Percentiles rank a stretch among this genome's conserved stretches.
Evolutionary conservation across 2,329 filamentous ascomycete genomes (phyloP).

Genomic region (Curvularia hawaiiensis): DNA sequence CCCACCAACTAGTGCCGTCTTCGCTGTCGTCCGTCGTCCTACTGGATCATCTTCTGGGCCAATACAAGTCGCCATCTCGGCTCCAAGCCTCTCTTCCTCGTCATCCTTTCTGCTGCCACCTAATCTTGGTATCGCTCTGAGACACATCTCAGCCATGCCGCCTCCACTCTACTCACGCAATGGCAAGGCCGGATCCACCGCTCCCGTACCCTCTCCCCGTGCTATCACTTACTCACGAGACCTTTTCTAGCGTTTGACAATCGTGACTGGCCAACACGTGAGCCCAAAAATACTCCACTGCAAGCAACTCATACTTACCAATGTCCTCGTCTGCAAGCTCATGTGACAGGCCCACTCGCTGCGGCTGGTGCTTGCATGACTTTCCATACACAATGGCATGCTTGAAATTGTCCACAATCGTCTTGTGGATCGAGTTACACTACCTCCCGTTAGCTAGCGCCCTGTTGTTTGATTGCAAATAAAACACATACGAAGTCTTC

Average conservation of each 20-base stretch:
- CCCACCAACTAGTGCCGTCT: conserved; percentile 36
- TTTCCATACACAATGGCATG: conserved; percentile 95
- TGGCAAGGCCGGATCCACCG: conserved; percentile 24
- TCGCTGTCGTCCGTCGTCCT: conserved; percentile 40
- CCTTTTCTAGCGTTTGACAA: conserved; percentile 48
- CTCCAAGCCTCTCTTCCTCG: conserved; percentile 37
- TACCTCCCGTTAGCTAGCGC: conserved; percentile 57
- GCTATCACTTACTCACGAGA: conserved; percentile 15
- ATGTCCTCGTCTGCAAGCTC: conserved; percentile 97
- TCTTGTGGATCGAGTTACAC: conserved; percentile 98
- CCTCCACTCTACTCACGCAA: conserved; percentile 33
- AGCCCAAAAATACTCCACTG: conserved; percentile 25
- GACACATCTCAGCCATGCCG: conserved; percentile 39
- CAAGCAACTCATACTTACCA: conserved; percentile 61
- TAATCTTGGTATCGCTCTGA: conserved; percentile 37
- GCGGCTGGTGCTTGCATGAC: conserved; percentile 98
- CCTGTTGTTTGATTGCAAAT: conserved; percentile 12
- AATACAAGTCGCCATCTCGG: conserved; percentile 39
- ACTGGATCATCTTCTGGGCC: conserved; percentile 40
- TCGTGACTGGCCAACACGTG: conserved; percentile 46
- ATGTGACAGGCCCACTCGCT: conserved; percentile 88
- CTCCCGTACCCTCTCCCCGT: conserved; percentile 24
- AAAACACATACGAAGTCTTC: conserved; percentile 87
- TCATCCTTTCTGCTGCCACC: conserved; percentile 36
- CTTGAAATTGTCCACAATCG: conserved; percentile 94